Conservation (phyloP, 257 asterid genomes). For the Gardenia jasminoides region DNA sequence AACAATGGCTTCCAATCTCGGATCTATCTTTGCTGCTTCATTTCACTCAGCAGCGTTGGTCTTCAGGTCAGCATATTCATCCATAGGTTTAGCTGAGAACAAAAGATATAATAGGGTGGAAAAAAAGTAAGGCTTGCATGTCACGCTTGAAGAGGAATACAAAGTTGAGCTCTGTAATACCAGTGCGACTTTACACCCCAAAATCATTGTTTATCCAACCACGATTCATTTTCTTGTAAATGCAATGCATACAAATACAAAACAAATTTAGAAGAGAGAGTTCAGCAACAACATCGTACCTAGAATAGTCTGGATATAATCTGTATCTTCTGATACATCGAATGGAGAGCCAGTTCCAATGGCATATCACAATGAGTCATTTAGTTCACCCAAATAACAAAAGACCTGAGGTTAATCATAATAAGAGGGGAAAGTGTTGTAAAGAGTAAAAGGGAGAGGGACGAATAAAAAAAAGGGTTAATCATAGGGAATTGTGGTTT, state of each 20-base stretch:
- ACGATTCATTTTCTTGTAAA: background rate
- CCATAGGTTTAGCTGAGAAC: conserved; percentile 81
- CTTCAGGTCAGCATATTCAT: conserved; percentile 83
- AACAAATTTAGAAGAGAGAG: conserved; percentile 7
- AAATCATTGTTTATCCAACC: background rate
- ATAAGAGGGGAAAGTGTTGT: no score
- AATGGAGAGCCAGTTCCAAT: conserved; percentile 88
- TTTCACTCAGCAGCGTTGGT: conserved; percentile 76
- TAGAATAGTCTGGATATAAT: conserved; percentile 86
- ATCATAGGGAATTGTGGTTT: no score
- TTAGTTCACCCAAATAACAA: conserved; percentile 82
- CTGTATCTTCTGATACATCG: conserved; percentile 84
- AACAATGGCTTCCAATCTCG: conserved; percentile 90
- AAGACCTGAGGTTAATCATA: conserved; percentile 83
- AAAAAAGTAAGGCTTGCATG: background rate
- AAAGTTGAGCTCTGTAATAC: background rate
- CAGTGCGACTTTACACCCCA: background rate
- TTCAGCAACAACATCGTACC: conserved; percentile 39
- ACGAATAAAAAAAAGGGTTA: no score
- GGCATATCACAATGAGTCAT: conserved; percentile 88
- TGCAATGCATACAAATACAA: background rate
- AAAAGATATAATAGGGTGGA: conserved; percentile 20
- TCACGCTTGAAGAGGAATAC: background rate
- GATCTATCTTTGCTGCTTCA: conserved; percentile 58
- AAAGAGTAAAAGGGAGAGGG: no score